phyloP scores from a whole-genome alignment of 2,329 filamentous ascomycete genomes.

The Mycocentrospora acerina region DNA sequence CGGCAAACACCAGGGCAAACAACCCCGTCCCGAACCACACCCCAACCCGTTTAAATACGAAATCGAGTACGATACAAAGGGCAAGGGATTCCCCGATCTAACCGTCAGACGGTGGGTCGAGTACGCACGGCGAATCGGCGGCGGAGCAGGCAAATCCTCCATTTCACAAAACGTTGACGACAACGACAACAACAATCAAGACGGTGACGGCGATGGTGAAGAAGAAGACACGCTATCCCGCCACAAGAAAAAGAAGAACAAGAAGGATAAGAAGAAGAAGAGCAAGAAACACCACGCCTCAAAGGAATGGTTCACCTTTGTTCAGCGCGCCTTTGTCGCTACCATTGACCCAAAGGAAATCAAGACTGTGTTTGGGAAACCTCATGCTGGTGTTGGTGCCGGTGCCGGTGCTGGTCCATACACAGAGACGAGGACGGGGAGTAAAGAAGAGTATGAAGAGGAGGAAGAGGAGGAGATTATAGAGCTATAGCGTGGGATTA shows the following conservation, averaged over 20 bases:
- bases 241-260: slow-evolving; percentile 19
- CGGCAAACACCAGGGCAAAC: slow-evolving; percentile 57
- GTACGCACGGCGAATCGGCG: slow-evolving; percentile 76
- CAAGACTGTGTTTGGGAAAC: slow-evolving; percentile 38
- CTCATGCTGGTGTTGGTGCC: no score
- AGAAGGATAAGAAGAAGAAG: slow-evolving; percentile 48
- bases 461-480: slow-evolving; percentile 15
- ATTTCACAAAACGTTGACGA: slow-evolving; percentile 10
- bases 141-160: no score
- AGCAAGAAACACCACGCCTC: slow-evolving; percentile 56
- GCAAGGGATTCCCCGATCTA: slow-evolving; percentile 77
- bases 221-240: slow-evolving; percentile 18
- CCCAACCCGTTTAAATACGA: slow-evolving; percentile 71
- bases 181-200: slow-evolving; percentile 10
- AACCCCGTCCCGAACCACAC: slow-evolving; percentile 53
- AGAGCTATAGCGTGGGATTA: slow-evolving; percentile 26
- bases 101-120: slow-evolving; percentile 80
- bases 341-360: slow-evolving; percentile 69
- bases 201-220: slow-evolving; percentile 31
- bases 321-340: slow-evolving; percentile 76
- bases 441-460: slow-evolving; percentile 1
- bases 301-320: slow-evolving; percentile 75
- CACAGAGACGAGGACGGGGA: no score
- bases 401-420: no score
- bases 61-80: slow-evolving; percentile 84